A percentile compares a stretch with the other conserved stretches of the same genome.
Conservation (phyloP, 2,329 filamentous ascomycete genomes). For the Periconia sp. region DNA sequence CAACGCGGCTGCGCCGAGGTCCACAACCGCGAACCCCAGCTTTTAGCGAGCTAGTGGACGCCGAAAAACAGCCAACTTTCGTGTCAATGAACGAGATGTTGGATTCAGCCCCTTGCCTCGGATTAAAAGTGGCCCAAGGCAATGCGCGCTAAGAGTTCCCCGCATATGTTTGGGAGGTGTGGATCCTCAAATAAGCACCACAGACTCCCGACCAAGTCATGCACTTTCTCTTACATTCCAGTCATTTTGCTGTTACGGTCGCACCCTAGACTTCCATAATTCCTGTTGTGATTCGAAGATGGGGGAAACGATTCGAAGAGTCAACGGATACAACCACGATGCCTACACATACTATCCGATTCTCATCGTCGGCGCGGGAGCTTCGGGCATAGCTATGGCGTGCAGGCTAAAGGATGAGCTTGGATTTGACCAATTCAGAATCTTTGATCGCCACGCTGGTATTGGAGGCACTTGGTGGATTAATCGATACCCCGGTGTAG, state of each 20-base stretch:
- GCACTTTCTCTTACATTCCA: too few species aligned
- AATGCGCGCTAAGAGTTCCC: too few species aligned
- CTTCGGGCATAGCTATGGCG: slow-evolving; percentile 67
- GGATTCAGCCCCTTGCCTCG: too few species aligned
- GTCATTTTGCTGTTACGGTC: background rate
- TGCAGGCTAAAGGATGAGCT: slow-evolving; percentile 64
- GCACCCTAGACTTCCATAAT: background rate
- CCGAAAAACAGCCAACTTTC: too few species aligned
- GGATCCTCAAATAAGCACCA: too few species aligned
- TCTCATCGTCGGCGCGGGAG: slow-evolving; percentile 66
- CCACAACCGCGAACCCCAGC: too few species aligned
- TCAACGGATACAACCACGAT: slow-evolving; percentile 46
- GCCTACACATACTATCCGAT: slow-evolving; percentile 55
- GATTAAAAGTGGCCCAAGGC: too few species aligned
- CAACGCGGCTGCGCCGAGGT: too few species aligned
- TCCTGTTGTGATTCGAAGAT: slow-evolving; percentile 20
- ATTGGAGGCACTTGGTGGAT: slow-evolving; percentile 70
- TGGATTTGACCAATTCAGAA: slow-evolving; percentile 63
- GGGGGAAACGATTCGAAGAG: slow-evolving; percentile 42
- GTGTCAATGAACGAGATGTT: too few species aligned
- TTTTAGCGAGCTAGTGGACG: too few species aligned
- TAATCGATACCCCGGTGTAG: slow-evolving; percentile 63
- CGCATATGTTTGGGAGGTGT: too few species aligned
- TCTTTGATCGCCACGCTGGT: slow-evolving; percentile 65
- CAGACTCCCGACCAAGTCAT: too few species aligned